Conservation (phyloP, 2,329 filamentous ascomycete species). For the Acrodontium crateriforme region DNA sequence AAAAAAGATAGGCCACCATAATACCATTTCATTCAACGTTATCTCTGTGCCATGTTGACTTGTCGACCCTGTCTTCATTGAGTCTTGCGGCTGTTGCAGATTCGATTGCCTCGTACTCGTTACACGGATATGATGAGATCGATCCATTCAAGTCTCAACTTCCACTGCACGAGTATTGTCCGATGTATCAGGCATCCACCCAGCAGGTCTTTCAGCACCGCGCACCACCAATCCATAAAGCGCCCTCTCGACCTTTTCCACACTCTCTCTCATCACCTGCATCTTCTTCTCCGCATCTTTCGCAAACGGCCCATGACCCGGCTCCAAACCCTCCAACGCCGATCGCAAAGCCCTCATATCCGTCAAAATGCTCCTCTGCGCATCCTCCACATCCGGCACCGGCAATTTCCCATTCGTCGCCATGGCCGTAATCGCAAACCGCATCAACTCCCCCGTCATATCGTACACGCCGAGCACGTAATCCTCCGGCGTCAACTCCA, state of each 20-base stretch:
- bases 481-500: conserved; percentile 64
- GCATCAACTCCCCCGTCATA: conserved; percentile 91
- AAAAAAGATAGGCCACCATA: too few relatives aligned
- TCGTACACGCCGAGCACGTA: conserved; percentile 88
- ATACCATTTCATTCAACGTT: too few relatives aligned
- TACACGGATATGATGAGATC: too few relatives aligned
- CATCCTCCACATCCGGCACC: conserved; percentile 24
- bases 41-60: too few relatives aligned
- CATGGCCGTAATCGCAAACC: conserved; percentile 80
- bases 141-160: conserved; percentile 27
- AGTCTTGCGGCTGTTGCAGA: too few relatives aligned
- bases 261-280: conserved; percentile 72
- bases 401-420: conserved; percentile 53
- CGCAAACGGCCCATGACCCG: conserved; percentile 40
- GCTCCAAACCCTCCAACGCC: conserved; percentile 59
- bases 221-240: conserved; percentile 79
- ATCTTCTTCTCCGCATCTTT: conserved; percentile 65
- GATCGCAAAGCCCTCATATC: conserved; percentile 71
- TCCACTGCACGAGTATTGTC: conserved; percentile 23
- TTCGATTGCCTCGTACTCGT: too few relatives aligned
- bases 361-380: conserved; percentile 50
- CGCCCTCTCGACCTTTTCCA: conserved; percentile 85
- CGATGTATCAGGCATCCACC: conserved; percentile 73
- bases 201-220: conserved; percentile 75
- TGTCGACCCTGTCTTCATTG: too few relatives aligned